These are phyloP conservation scores for Lachancea fermentati DNA, from an alignment of 805 yeast species.

Conservation along the genomic window DNA sequence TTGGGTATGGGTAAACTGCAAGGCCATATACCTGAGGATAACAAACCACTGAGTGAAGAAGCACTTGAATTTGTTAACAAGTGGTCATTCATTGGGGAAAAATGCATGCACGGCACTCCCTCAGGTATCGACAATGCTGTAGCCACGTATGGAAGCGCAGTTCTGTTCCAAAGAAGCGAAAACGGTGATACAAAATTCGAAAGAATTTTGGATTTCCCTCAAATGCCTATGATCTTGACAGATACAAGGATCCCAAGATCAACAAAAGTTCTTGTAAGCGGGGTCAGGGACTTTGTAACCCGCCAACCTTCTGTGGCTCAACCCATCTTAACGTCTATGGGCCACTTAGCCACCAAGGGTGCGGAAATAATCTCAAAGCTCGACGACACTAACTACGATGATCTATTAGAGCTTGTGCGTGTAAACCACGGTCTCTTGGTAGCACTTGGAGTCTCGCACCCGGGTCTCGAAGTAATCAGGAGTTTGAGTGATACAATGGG, in stretches of 20 bases:
- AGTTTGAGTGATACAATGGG: slow-evolving; percentile 53
- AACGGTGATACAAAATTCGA: slow-evolving; percentile 27
- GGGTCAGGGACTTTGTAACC: slow-evolving; percentile 53
- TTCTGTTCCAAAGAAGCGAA: slow-evolving; percentile 62
- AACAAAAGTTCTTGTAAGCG: slow-evolving; percentile 76
- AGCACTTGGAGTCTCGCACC: slow-evolving; percentile 88
- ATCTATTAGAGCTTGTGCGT: slow-evolving; percentile 56
- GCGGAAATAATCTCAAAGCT: slow-evolving; percentile 37
- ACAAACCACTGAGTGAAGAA: slow-evolving; percentile 35
- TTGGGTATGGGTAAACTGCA: slow-evolving; percentile 65
- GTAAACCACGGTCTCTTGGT: slow-evolving; percentile 85
- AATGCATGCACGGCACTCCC: slow-evolving; percentile 94
- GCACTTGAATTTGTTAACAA: slow-evolving; percentile 62
- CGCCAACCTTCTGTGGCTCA: slow-evolving; percentile 50
- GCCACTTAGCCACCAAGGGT: slow-evolving; percentile 65
- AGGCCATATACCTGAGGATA: slow-evolving; percentile 39
- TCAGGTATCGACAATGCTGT: slow-evolving; percentile 96
- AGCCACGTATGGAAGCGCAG: slow-evolving; percentile 95
- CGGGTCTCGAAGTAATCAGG: slow-evolving; percentile 74
- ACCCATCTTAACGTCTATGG: slow-evolving; percentile 72
- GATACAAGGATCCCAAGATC: slow-evolving; percentile 85
- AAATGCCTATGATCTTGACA: slow-evolving; percentile 66
- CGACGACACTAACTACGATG: slow-evolving; percentile 30
- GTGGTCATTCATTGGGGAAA: slow-evolving; percentile 92
- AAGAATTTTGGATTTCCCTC: slow-evolving; percentile 50